Base-by-base conservation (phyloP, 1,284 basidiomycete species). In the Fomitiporia mediterranea region DNA sequence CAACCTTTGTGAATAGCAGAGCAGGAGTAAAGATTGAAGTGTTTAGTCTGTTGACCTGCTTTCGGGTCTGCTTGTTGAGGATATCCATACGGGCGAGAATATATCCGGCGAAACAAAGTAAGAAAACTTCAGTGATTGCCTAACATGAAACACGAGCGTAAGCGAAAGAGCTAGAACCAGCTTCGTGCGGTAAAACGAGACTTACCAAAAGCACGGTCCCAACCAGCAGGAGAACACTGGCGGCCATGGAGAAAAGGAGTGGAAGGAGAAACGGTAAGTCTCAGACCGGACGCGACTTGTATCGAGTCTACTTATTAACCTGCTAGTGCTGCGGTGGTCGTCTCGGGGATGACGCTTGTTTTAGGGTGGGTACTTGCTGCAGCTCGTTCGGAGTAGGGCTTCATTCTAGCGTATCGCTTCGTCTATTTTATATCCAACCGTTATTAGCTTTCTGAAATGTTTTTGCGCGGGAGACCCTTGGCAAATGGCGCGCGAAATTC, bases 21-120 rank as follows among this genome's bases (percentile, higher is more conserved):
- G 91, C 89, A 0, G 94, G 94, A 0, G 94, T 98, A 72, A 97
- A 95, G 40, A 97, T 79, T 0, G 89, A 90, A 21, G 96, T 81
- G 66, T 94, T 93, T 51, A 93, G 73, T 35, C 79, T 74, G 64
- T 91, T 91, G 23, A 91, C 70, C 79, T 86, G 81, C 85, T 91
- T 91, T 72, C 95, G 94, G 0, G 91, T 93, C 60, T 81, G 81
- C 69, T 94, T 94, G 68, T 97, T 93, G 11, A 95, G 81, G 43
- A 97, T 84, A 34, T 89, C 91, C 21, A 79, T 78, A 46, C 76
- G 72, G 2, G 94, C 91, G 38, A 97, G 84, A 19, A 87, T 73
- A 70, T 91, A 97, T 1, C 94, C 94, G 2, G 91, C 88, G 1
- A 89, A 68, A 72, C 91, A 94, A 64, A 95, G 74, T 43, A 97